Evolutionary conservation across 2,329 filamentous ascomycete genomes (phyloP).

Genomic region (Colletotrichum sp.): DNA sequence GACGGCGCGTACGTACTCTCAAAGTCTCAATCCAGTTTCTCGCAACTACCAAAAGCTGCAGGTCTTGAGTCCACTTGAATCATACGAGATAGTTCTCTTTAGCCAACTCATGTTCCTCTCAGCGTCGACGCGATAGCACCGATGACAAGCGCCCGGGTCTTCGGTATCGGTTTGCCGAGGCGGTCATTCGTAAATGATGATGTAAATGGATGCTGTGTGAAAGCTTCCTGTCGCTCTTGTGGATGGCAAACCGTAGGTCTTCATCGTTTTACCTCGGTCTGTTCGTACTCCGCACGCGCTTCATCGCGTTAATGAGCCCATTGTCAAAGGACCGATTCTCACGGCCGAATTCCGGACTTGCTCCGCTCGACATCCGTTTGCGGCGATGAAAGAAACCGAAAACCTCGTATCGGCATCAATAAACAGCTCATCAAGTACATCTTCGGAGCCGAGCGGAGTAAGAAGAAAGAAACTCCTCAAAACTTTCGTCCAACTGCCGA

Average conservation of each 20-base stretch:
- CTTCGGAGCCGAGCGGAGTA: neutral
- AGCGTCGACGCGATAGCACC: neutral
- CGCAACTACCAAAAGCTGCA: too few relatives aligned
- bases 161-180: neutral
- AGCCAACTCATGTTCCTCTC: too few relatives aligned
- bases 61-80: too few relatives aligned
- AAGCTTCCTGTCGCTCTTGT: neutral
- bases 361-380: neutral
- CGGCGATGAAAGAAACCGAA: neutral
- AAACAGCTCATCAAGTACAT: neutral
- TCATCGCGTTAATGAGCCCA: neutral
- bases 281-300: neutral
- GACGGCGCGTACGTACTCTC: too few relatives aligned
- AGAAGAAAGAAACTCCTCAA: neutral
- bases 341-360: neutral
- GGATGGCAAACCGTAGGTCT: neutral
- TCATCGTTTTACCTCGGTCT: neutral
- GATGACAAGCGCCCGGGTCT: neutral
- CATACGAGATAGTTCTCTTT: too few relatives aligned
- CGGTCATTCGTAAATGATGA: neutral
- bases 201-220: neutral
- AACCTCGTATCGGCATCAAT: neutral
- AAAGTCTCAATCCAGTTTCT: too few relatives aligned
- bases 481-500: neutral
- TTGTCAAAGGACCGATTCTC: neutral